A percentile compares a stretch with the other conserved stretches of the same genome.
phyloP scores from a whole-genome alignment of 345 rosid species.

The Turnera subulata region DNA sequence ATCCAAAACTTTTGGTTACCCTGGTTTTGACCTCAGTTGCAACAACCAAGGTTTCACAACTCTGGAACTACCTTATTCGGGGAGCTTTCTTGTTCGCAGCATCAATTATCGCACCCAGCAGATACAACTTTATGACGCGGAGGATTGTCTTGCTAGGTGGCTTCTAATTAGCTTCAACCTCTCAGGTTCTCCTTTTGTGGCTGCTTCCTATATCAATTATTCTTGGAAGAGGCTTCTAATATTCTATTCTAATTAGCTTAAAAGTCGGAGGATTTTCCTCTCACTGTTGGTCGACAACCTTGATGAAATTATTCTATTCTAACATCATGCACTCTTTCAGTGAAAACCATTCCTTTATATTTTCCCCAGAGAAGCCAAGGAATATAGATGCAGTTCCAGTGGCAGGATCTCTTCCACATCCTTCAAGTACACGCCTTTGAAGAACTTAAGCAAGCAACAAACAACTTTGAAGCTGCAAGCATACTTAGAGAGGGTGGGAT shows the following conservation, averaged over 20 bases:
- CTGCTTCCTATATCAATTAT: conserved; percentile 36
- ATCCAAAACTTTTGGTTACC: conserved; percentile 42
- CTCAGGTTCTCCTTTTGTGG: conserved; percentile 53
- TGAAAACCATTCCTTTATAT: not conserved
- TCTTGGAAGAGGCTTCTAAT: no score
- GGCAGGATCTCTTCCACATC: conserved; percentile 73
- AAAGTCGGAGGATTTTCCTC: no score
- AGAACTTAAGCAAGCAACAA: conserved; percentile 93
- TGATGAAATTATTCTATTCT: no score
- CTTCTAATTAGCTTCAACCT: conserved; percentile 48
- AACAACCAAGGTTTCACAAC: conserved; percentile 15
- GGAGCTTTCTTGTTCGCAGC: conserved; percentile 44
- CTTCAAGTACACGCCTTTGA: conserved; percentile 90
- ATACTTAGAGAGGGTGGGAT: conserved; percentile 97
- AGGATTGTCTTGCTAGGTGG: conserved; percentile 51
- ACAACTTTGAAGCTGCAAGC: conserved; percentile 80
- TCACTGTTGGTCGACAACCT: no score
- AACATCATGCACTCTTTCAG: no score
- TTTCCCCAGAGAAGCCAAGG: conserved; percentile 56
- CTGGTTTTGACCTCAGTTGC: conserved; percentile 54
- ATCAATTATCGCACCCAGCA: conserved; percentile 50
- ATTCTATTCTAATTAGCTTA: no score
- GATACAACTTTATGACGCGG: conserved; percentile 52
- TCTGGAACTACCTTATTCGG: conserved; percentile 47
- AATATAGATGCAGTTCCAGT: conserved; percentile 40